These are phyloP conservation scores for Lagenidium sp. DNA, from an alignment of 352 stramenopile species.

Conservation along the genomic window DNA sequence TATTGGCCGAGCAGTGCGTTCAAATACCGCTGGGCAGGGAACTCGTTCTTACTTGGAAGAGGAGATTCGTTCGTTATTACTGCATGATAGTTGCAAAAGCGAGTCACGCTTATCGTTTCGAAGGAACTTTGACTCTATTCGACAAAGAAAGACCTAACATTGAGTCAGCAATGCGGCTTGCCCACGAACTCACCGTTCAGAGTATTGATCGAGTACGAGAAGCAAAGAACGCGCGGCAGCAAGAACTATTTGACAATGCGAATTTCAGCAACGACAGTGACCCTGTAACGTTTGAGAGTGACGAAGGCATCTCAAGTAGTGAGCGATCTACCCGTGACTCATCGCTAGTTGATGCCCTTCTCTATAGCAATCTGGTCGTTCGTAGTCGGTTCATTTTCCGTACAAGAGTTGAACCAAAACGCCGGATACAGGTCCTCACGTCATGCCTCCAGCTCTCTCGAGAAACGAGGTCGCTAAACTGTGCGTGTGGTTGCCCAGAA, in stretches of 20 bases:
- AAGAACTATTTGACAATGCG: constrained; percentile 1
- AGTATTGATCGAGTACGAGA: constrained; percentile 68
- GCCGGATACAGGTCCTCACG: constrained; percentile 51
- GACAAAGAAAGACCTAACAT: constrained; percentile 75
- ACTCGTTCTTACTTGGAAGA: constrained; percentile 61
- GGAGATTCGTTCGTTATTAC: constrained; percentile 74
- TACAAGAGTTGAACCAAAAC: constrained; percentile 54
- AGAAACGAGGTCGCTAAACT: constrained; percentile 57
- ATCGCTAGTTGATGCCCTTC: constrained; percentile 56
- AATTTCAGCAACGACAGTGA: neutral
- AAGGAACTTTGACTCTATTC: constrained; percentile 52
- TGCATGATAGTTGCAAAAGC: constrained; percentile 66
- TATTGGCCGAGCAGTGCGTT: too few relatives aligned
- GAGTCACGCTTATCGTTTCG: constrained; percentile 66
- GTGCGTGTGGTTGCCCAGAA: constrained; percentile 53
- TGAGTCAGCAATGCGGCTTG: constrained; percentile 69
- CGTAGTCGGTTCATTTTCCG: constrained; percentile 77
- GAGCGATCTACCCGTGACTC: too few relatives aligned
- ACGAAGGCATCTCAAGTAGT: too few relatives aligned
- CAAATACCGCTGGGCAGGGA: constrained; percentile 42
- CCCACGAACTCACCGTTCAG: constrained; percentile 54
- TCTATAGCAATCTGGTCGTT: constrained; percentile 75
- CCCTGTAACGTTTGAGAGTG: too few relatives aligned
- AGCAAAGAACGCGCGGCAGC: constrained; percentile 22
- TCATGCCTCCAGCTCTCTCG: constrained; percentile 57